Evolutionary conservation across 1,284 basidiomycete species (phyloP), one percentile per base, ranked within the genome.

Genomic region (Chalciporus sp.): DNA sequence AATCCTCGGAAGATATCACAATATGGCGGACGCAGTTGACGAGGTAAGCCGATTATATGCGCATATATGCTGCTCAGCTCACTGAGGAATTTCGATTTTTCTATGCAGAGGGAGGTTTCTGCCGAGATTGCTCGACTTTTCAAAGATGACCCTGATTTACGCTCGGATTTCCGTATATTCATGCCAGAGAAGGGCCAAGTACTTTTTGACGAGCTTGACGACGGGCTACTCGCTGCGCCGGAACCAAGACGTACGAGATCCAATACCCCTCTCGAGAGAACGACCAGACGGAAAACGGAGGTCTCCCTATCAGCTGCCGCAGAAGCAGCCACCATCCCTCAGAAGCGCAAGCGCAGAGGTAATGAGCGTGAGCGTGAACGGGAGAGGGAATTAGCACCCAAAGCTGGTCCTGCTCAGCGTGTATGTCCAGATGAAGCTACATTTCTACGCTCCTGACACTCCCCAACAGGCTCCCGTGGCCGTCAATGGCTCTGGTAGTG

Each of bases 121-220:
- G 83, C 83, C 35, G 91, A 94, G 66, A 94, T 98, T 39, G 89
- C 90, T 10, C 78, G 81, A 51, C 79, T 98, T 7, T 96, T 98
- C 76, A 86, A 89, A 61, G 87, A 93, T 63, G 91, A 90, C 1
- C 92, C 92, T 1, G 95, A 98, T 69, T 77, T 98, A 14, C 83
- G 94, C 45, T 85, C 88, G 55, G 95, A 96, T 67, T 97, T 98
- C 70, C 88, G 90, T 59, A 85, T 95, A 59, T 98, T 97, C 74
- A 81, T 98, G 66, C 94, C 94, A 1, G 92, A 90, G 60, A 76
- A 78, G 59, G 76, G 75, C 44, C 77, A 79, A 49, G 74, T 75
- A 53, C 66, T 79, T 47, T 71, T 81, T 19, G 81, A 83, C 49
- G 80, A 82, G 54, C 52, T 69, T 45, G 69, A 74, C 42, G 65